phyloP scores from a whole-genome alignment of 1,284 basidiomycete species.

The Trichosporon faecale region DNA sequence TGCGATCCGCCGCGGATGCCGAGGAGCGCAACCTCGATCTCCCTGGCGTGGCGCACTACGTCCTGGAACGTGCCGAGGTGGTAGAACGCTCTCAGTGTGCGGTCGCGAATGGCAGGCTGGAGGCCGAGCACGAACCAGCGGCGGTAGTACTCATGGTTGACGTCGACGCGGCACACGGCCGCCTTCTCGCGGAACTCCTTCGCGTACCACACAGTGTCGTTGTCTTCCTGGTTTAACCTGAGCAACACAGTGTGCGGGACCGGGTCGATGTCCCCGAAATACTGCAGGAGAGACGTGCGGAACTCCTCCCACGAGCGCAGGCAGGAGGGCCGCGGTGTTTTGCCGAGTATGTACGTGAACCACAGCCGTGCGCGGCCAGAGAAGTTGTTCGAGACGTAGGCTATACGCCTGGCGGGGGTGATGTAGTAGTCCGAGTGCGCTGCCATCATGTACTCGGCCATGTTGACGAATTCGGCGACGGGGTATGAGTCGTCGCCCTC shows the following conservation, averaged over 20 bases:
- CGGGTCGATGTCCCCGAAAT: not conserved
- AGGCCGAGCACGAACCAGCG: constrained; percentile 3
- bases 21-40: constrained; percentile 1
- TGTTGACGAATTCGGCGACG: not conserved
- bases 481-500: not conserved
- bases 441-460: constrained; percentile 4
- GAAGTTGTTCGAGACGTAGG: not conserved
- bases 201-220: not conserved
- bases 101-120: not conserved
- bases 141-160: constrained; percentile 7
- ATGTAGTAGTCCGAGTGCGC: not conserved
- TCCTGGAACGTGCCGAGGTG: not conserved
- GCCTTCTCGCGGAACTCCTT: constrained; percentile 7
- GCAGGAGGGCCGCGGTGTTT: not conserved
- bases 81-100: not conserved
- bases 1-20: too few species aligned
- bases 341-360: constrained; percentile 5
- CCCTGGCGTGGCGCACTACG: not conserved
- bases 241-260: not conserved
- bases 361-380: not conserved
- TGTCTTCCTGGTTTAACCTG: not conserved
- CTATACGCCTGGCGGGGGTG: not conserved
- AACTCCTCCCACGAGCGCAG: constrained; percentile 5
- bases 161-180: not conserved
- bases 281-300: not conserved